phyloP scores from a whole-genome alignment of 1,139 yeast genomes.

The Blastobotrys raffinosifermentans region DNA sequence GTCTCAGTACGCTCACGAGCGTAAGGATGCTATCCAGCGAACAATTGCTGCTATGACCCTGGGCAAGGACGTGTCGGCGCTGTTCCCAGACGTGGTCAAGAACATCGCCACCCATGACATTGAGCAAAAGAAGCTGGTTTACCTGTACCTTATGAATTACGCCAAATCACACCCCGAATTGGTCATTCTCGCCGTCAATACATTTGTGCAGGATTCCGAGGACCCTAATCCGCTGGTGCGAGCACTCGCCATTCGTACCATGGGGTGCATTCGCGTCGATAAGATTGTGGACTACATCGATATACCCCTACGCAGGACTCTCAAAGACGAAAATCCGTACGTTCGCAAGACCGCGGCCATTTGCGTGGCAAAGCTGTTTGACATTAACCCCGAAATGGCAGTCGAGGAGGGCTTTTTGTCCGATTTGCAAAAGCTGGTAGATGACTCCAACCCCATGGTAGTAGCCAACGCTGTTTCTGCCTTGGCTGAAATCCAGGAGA shows the following conservation, averaged over 20 bases:
- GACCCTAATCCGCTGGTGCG: conserved; percentile 96
- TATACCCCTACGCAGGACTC: conserved; percentile 76
- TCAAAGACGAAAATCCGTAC: conserved; percentile 91
- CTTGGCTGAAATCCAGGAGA: conserved; percentile 71
- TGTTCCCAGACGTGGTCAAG: conserved; percentile 93
- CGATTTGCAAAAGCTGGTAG: conserved; percentile 60
- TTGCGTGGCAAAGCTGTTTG: conserved; percentile 93
- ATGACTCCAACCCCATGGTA: conserved; percentile 94
- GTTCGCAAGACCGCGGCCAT: conserved; percentile 97
- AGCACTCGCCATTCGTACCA: conserved; percentile 94
- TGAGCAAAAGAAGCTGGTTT: conserved; percentile 94
- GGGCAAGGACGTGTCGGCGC: conserved; percentile 94
- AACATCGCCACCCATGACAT: conserved; percentile 95
- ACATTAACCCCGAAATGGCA: conserved; percentile 73
- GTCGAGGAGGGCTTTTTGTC: conserved; percentile 82
- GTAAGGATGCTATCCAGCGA: conserved; percentile 90
- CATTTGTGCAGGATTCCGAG: conserved; percentile 90
- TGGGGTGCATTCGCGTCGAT: conserved; percentile 97
- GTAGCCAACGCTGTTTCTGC: conserved; percentile 85
- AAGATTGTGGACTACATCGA: conserved; percentile 94
- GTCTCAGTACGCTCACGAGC: conserved; percentile 86
- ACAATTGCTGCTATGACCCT: conserved; percentile 98
- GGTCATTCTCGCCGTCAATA: conserved; percentile 92
- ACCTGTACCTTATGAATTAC: conserved; percentile 91
- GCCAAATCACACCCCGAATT: conserved; percentile 95